Conservation (phyloP, 176 grass and related monocot genomes). For the Aegilops sharonensis region DNA sequence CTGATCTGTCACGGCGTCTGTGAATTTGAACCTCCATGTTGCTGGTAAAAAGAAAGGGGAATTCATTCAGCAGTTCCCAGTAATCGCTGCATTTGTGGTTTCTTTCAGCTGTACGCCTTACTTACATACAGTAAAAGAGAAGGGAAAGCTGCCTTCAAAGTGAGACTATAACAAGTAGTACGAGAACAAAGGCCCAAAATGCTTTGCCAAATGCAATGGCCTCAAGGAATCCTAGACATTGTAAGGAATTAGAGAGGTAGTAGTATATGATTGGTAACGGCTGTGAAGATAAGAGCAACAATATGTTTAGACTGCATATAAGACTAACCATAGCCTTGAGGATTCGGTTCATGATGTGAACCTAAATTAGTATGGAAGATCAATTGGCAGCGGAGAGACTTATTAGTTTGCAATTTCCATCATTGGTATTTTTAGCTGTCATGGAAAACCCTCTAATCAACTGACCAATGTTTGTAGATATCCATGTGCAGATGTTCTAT, state of each 20-base stretch:
- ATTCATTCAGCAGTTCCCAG: background rate
- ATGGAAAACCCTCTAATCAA: background rate
- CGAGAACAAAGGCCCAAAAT: background rate
- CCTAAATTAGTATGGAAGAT: background rate
- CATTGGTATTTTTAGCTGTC: background rate
- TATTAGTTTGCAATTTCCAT: background rate
- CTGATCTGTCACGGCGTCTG: background rate
- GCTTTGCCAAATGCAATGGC: background rate
- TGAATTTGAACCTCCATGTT: background rate
- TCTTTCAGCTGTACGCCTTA: background rate
- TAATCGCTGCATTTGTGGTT: background rate
- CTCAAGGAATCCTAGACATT: background rate
- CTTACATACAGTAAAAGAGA: background rate
- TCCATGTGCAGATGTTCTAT: background rate
- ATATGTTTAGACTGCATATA: background rate
- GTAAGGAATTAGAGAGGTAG: background rate
- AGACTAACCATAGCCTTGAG: background rate
- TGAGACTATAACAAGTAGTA: background rate
- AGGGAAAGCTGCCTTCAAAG: background rate
- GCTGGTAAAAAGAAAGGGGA: background rate
- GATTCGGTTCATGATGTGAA: background rate
- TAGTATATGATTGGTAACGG: background rate
- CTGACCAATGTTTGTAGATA: background rate
- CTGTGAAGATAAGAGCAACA: background rate
- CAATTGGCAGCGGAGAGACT: background rate